A percentile compares a stretch with the other conserved stretches of the same genome.
Conservation (phyloP, 2,329 filamentous ascomycete genomes). For the Aspergillus sp. region DNA sequence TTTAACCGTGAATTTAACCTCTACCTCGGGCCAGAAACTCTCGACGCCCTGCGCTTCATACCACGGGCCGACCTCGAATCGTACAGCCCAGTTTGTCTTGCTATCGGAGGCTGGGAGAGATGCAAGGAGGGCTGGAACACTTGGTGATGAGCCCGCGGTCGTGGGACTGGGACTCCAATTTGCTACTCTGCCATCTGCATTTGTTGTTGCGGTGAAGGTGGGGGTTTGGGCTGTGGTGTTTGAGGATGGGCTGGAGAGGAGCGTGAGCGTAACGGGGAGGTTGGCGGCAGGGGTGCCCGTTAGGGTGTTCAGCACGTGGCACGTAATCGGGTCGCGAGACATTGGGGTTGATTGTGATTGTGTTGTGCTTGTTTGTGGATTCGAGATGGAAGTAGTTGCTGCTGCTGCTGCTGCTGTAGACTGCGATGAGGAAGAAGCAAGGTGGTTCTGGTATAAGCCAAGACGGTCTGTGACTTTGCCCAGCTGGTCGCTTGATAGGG, state of each 20-base stretch:
- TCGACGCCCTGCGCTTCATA: conserved; percentile 48
- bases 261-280: conserved; percentile 51
- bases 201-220: conserved; percentile 42
- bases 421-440: conserved; percentile 12
- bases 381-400: conserved; percentile 9
- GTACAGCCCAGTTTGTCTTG: conserved; percentile 48
- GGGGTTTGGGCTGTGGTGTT: conserved; percentile 17
- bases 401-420: conserved; percentile 10
- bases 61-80: conserved; percentile 48
- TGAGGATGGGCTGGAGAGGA: conserved; percentile 48
- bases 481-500: conserved; percentile 18
- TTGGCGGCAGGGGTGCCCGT: conserved; percentile 46
- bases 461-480: conserved; percentile 33
- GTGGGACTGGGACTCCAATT: conserved; percentile 3
- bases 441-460: conserved; percentile 35
- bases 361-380: conserved; percentile 10
- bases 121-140: conserved; percentile 29
- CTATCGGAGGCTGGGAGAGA: conserved; percentile 36
- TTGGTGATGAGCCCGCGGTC: conserved; percentile 19
- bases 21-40: conserved; percentile 53
- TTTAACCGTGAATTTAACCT: conserved; percentile 52
- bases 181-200: conserved; percentile 33
- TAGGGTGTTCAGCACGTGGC: conserved; percentile 51
- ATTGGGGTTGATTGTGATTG: conserved; percentile 24
- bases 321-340: conserved; percentile 50